These are phyloP conservation scores for Sphaerulina musiva DNA, from an alignment of 2,329 filamentous ascomycete genomes.

Conservation along the genomic window DNA sequence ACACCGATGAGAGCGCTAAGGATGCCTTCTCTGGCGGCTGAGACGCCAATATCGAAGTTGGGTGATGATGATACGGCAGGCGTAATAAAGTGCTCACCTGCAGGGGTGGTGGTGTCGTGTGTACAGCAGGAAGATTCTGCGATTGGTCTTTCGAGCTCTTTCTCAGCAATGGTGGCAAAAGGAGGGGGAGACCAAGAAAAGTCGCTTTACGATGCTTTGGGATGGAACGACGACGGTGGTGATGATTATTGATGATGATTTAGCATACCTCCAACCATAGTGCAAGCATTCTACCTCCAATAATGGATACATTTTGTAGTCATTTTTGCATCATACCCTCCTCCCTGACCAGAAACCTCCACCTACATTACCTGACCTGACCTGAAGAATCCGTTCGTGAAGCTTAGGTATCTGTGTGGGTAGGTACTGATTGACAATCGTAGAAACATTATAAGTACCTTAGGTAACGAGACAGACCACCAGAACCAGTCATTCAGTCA, in stretches of 20 bases:
- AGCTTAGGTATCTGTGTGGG: no score
- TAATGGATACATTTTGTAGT: no score
- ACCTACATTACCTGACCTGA: no score
- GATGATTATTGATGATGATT: slow-evolving; percentile 21
- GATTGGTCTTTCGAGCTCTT: slow-evolving; percentile 2
- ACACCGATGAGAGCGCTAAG: slow-evolving; percentile 16
- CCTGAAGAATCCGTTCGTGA: not conserved
- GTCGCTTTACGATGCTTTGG: slow-evolving; percentile 39
- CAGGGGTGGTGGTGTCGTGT: not conserved
- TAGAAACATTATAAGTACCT: no score
- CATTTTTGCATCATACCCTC: not conserved
- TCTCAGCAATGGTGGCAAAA: not conserved
- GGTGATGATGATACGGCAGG: not conserved
- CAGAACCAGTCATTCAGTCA: no score
- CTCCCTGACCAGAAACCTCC: no score
- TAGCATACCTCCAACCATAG: not conserved
- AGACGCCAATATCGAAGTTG: slow-evolving; percentile 5
- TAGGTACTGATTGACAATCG: no score
- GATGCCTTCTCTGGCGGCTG: slow-evolving; percentile 16
- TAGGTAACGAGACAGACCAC: no score
- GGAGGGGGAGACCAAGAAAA: not conserved
- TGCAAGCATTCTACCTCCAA: not conserved
- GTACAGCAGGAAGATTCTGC: slow-evolving; percentile 8
- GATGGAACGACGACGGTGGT: slow-evolving; percentile 43
- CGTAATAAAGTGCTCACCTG: not conserved